Evolutionary conservation across 2,329 filamentous ascomycete species (phyloP).

Genomic region (Fusarium illudens): DNA sequence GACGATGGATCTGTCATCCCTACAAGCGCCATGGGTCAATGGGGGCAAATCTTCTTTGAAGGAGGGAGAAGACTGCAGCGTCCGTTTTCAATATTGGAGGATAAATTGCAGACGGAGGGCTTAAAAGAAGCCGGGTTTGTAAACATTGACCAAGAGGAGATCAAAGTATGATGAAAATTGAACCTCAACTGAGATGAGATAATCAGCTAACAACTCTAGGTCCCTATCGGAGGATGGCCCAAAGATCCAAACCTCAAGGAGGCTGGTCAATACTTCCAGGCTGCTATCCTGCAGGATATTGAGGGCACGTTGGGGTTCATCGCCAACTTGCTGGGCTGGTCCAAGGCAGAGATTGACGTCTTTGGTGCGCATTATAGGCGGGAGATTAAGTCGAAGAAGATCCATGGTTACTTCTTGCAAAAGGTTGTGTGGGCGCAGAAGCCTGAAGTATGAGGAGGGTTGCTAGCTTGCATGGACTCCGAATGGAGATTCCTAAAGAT

Average conservation of each 20-base stretch:
- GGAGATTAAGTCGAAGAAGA: conserved; percentile 3
- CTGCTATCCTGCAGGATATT: conserved; percentile 2
- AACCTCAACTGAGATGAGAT: rapidly evolving
- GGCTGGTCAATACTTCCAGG: conserved; percentile 14
- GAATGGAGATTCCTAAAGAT: no score
- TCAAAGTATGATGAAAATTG: not conserved
- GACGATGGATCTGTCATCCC: not conserved
- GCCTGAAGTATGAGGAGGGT: not conserved
- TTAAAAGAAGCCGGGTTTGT: not conserved
- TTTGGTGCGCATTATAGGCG: conserved; percentile 1
- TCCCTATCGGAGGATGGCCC: conserved; percentile 8
- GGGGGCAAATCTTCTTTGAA: conserved; percentile 11
- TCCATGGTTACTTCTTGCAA: not conserved
- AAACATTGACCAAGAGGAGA: not conserved
- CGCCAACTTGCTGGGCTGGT: not conserved
- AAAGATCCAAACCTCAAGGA: not conserved
- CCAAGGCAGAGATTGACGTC: not conserved
- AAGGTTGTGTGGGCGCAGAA: conserved; percentile 10
- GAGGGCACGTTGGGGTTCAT: conserved; percentile 11
- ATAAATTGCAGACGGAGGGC: not conserved
- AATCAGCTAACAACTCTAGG: not conserved
- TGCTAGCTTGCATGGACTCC: no score
- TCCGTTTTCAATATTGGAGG: conserved; percentile 3
- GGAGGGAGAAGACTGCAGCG: conserved; percentile 1
- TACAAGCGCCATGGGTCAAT: conserved; percentile 15